phyloP scores from a whole-genome alignment of 2,329 filamentous ascomycete genomes.

The Phaeosphaeriaceae sp. region DNA sequence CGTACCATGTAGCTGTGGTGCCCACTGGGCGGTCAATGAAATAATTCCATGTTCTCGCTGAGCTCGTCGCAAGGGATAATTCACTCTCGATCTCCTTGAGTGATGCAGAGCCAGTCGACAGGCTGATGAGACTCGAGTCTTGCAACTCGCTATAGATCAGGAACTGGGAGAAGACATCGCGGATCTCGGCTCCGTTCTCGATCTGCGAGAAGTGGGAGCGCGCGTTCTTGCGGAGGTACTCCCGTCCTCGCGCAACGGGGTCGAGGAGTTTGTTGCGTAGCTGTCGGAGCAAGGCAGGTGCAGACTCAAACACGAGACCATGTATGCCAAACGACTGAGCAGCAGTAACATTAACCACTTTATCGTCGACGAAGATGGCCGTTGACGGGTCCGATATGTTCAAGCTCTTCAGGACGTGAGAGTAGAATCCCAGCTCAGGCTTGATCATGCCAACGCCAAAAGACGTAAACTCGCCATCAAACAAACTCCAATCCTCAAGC shows the following conservation, averaged over 20 bases:
- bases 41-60: constrained; percentile 35
- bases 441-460: constrained; percentile 44
- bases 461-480: constrained; percentile 46
- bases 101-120: constrained; percentile 6
- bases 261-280: constrained; percentile 26
- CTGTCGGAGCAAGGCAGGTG: constrained; percentile 8
- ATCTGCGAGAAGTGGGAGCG: constrained; percentile 27
- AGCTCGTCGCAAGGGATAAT: constrained; percentile 1
- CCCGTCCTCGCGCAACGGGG: constrained; percentile 22
- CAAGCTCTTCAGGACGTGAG: constrained; percentile 35
- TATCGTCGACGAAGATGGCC: constrained; percentile 41
- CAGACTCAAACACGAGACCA: constrained; percentile 30
- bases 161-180: constrained; percentile 39
- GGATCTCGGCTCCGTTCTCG: constrained; percentile 22
- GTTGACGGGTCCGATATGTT: constrained; percentile 13
- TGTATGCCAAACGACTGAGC: constrained; percentile 36
- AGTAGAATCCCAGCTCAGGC: constrained; percentile 44
- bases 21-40: constrained; percentile 23
- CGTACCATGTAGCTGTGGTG: constrained; percentile 17
- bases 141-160: constrained; percentile 32
- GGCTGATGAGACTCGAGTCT: constrained; percentile 15
- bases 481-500: constrained; percentile 40
- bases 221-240: constrained; percentile 26
- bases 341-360: constrained; percentile 15
- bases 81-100: constrained; percentile 10